Conservation (phyloP, 2,329 filamentous ascomycete genomes). For the Diaporthe capsici region DNA sequence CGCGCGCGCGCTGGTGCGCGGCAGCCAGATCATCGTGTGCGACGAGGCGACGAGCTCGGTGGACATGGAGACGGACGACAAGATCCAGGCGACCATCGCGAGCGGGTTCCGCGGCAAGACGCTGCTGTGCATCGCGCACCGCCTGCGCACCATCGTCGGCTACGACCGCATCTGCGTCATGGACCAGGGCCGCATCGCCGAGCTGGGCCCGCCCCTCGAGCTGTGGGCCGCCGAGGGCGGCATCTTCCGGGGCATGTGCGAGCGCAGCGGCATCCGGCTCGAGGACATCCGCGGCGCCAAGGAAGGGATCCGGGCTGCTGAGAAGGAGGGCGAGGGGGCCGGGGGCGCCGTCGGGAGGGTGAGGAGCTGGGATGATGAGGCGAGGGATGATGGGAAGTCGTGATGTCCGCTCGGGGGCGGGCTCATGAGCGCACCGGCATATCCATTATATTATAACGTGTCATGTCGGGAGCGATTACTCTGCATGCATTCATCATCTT, state of each 20-base stretch:
- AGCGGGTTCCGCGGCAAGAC: constrained; percentile 89
- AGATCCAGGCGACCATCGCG: constrained; percentile 92
- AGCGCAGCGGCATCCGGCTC: constrained; percentile 80
- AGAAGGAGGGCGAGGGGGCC: constrained; percentile 20
- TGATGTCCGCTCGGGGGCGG: neutral
- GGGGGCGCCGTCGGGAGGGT: constrained; percentile 26
- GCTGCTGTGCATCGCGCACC: constrained; percentile 91
- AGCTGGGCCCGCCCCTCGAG: constrained; percentile 82
- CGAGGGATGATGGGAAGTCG: constrained; percentile 9
- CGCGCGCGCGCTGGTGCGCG: constrained; percentile 88
- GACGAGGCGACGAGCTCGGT: constrained; percentile 96
- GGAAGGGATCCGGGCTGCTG: constrained; percentile 50
- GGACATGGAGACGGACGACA: constrained; percentile 96
- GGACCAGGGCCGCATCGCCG: constrained; percentile 89
- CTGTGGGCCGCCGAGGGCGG: constrained; percentile 79
- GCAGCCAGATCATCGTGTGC: constrained; percentile 92
- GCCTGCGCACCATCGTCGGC: constrained; percentile 90
- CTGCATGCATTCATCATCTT: neutral
- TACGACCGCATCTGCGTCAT: constrained; percentile 98
- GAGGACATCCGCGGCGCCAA: constrained; percentile 67
- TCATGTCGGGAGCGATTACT: neutral
- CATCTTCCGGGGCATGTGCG: constrained; percentile 92
- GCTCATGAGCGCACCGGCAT: neutral
- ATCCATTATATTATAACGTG: neutral
- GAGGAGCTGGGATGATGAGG: constrained; percentile 45